Base-by-base conservation (phyloP, 2,329 filamentous ascomycete species). In the Colletotrichum sp. region DNA sequence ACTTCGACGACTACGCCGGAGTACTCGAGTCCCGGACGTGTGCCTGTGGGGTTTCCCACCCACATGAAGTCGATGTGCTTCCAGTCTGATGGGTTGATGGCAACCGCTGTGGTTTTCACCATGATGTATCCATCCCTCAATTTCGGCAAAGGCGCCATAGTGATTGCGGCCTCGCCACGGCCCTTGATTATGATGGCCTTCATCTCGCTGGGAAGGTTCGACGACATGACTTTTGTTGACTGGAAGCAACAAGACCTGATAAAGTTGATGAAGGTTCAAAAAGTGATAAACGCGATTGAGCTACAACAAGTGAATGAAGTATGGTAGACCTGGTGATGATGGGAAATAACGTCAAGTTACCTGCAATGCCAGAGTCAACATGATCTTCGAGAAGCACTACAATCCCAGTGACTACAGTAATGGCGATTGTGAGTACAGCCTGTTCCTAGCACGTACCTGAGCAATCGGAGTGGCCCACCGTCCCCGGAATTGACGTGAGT, bases 1-100 rank as follows among this genome's bases (percentile, higher is more conserved):
- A 90, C 83, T 65, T 87, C 83, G 60, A 87, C 84, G 2, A 90
- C 85, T 13, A 86, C 79, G 43, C 89, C 88, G 39, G 86, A 84
- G 71, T 86, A 90, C 77, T 90, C 89, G 36, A 84, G 87, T 10
- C 87, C 88, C 26, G 83, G 78, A 8, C 78, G 78, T 28, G 77
- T 32, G 18, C 79, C 79, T 12, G 48, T 65, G 55, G 75, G 77
- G n/a, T 73, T 61, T 13, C 71, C 71, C 71, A 72, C 73, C 61
- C 68, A 72, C 39, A 72, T 75, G 43, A 26, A 61, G 14, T 83
- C 76, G 68, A 84, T 78, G 66, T 77, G 79, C 78, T 84, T 84
- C 81, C 81, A 84, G 69, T 85, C 84, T 1, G 82, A 82, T 0
- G 83, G 84, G 71, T 85, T 85, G 43, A 86, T 63, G 26, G 80